These are phyloP conservation scores for Dactylonectria macrodidyma DNA, from an alignment of 2,329 filamentous ascomycete genomes.

Conservation along the genomic window DNA sequence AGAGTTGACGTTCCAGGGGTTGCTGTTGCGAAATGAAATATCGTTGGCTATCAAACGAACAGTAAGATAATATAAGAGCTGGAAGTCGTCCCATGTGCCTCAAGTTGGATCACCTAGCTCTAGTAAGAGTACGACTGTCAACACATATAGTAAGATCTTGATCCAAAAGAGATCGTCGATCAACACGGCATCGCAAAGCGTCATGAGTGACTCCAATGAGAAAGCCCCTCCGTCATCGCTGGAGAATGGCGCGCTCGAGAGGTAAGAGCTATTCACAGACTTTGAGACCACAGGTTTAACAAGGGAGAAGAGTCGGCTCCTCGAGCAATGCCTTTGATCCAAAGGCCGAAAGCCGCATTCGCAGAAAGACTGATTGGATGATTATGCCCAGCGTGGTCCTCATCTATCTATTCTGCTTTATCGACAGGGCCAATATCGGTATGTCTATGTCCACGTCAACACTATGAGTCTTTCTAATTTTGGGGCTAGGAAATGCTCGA, in stretches of 20 bases:
- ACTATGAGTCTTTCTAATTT: background rate
- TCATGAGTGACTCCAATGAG: background rate
- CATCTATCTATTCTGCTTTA: slow-evolving; percentile 69
- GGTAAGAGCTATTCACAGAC: background rate
- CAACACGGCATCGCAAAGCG: background rate
- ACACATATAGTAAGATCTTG: background rate
- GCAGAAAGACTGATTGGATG: slow-evolving; percentile 17
- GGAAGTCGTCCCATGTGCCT: background rate
- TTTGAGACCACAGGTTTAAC: background rate
- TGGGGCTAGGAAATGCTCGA: slow-evolving; percentile 58
- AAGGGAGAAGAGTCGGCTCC: background rate
- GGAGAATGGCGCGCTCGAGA: background rate
- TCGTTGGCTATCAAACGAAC: background rate
- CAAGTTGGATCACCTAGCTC: background rate
- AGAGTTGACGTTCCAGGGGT: background rate
- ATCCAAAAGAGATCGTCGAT: background rate
- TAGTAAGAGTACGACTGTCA: background rate
- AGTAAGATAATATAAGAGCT: background rate
- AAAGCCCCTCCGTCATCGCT: background rate
- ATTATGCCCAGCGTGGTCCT: slow-evolving; percentile 11
- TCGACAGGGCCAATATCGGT: slow-evolving; percentile 80
- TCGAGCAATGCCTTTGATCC: background rate
- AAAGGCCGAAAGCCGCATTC: slow-evolving; percentile 8
- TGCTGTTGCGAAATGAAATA: background rate
- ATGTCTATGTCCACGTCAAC: background rate